Evolutionary conservation across 1,284 basidiomycete genomes (phyloP).

Genomic region (Malassezia japonica): DNA sequence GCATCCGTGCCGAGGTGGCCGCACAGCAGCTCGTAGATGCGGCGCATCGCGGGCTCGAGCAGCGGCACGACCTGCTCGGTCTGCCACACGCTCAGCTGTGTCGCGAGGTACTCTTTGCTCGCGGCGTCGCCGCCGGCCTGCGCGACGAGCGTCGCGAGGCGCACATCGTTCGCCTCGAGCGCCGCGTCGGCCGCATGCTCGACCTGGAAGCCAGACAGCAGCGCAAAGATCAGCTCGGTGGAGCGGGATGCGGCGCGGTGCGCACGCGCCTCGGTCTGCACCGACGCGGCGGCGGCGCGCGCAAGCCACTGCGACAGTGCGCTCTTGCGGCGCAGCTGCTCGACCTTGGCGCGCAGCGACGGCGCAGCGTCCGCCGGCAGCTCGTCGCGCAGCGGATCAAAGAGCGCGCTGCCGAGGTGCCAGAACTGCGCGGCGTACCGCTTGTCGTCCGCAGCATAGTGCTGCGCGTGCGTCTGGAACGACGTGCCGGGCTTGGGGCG

Average conservation of each 20-base stretch:
- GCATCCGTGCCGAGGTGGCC: slow-evolving; percentile 60
- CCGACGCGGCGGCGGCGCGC: slow-evolving; percentile 61
- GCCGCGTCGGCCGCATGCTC: slow-evolving; percentile 71
- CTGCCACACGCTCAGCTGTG: slow-evolving; percentile 76
- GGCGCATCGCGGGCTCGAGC: slow-evolving; percentile 63
- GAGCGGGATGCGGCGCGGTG: slow-evolving; percentile 36
- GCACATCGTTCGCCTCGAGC: slow-evolving; percentile 66
- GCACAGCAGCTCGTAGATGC: slow-evolving; percentile 73
- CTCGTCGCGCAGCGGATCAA: slow-evolving; percentile 66
- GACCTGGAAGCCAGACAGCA: slow-evolving; percentile 78
- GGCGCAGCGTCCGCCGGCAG: slow-evolving; percentile 55
- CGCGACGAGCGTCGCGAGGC: slow-evolving; percentile 81
- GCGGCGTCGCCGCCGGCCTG: slow-evolving; percentile 73
- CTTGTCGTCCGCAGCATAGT: slow-evolving; percentile 65
- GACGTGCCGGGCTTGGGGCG: slow-evolving; percentile 54
- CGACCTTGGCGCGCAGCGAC: slow-evolving; percentile 58
- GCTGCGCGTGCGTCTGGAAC: slow-evolving; percentile 67
- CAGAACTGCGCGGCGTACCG: slow-evolving; percentile 62
- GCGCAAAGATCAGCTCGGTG: slow-evolving; percentile 56
- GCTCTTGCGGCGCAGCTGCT: slow-evolving; percentile 64
- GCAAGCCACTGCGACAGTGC: slow-evolving; percentile 79
- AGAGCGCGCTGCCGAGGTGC: slow-evolving; percentile 78
- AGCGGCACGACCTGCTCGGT: slow-evolving; percentile 65
- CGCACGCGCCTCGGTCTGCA: slow-evolving; percentile 55
- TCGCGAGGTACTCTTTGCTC: slow-evolving; percentile 64